Evolutionary conservation across 768 basidiomycete genomes (phyloP).

Genomic region (Termitomyces sp.): DNA sequence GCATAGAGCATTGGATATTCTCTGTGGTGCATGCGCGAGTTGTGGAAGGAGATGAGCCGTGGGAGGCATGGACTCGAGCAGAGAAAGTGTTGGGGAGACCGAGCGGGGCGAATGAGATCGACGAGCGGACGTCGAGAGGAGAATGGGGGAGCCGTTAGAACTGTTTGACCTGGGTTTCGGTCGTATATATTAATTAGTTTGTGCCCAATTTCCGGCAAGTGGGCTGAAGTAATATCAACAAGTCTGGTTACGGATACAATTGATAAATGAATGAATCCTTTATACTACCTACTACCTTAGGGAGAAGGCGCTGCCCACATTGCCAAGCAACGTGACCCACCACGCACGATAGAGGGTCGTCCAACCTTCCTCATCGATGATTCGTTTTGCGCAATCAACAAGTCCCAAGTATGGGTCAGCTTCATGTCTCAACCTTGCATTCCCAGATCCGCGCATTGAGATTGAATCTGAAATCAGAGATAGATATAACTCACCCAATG

Average conservation of each 20-base stretch:
- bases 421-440: slow-evolving; percentile 63
- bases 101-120: not conserved
- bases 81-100: slow-evolving; percentile 3
- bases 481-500: slow-evolving; percentile 57
- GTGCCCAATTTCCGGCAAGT: not conserved
- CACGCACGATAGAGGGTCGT: slow-evolving; percentile 75
- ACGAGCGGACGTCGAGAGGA: not conserved
- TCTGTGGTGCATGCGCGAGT: slow-evolving; percentile 37
- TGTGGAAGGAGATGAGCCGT: slow-evolving; percentile 52
- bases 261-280: slow-evolving; percentile 1
- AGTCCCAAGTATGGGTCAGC: slow-evolving; percentile 77
- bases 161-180: not conserved
- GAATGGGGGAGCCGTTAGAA: not conserved
- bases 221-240: not conserved
- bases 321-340: slow-evolving; percentile 77
- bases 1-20: slow-evolving; percentile 23
- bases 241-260: not conserved
- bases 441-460: slow-evolving; percentile 5
- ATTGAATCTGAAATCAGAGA: not conserved
- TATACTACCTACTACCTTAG: slow-evolving; percentile 19
- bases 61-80: slow-evolving; percentile 46
- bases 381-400: slow-evolving; percentile 71
- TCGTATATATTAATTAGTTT: not conserved
- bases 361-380: slow-evolving; percentile 78
- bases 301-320: slow-evolving; percentile 52